These are phyloP conservation scores for Lepidium sativum DNA, from an alignment of 345 rosid species.

Conservation along the genomic window DNA sequence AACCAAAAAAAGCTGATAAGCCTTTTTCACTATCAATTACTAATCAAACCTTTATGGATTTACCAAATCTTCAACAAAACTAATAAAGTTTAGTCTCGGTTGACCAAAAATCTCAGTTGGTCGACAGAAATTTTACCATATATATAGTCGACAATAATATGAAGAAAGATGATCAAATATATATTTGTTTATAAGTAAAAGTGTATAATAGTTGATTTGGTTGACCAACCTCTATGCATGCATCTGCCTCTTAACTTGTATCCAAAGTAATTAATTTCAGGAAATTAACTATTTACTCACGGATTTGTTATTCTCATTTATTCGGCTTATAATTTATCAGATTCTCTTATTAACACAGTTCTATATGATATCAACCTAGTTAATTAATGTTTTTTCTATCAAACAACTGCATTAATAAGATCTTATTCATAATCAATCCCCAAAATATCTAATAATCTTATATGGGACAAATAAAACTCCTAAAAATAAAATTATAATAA, in stretches of 20 bases:
- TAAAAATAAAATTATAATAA: no score
- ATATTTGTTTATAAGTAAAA: not conserved
- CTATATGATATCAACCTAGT: no score
- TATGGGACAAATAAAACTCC: no score
- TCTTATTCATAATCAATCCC: no score
- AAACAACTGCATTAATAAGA: no score
- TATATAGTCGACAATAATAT: not conserved
- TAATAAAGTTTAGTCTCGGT: not conserved
- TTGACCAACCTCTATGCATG: constrained; percentile 1
- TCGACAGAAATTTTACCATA: not conserved
- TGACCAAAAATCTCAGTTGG: not conserved
- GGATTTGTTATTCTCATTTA: not conserved
- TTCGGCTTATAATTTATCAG: no score
- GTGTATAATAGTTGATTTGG: not conserved
- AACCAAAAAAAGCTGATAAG: not conserved
- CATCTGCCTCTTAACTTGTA: not conserved
- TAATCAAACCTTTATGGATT: not conserved
- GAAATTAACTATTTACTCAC: not conserved
- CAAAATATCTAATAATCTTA: no score
- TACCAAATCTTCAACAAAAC: not conserved
- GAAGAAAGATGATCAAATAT: not conserved
- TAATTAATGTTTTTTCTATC: no score
- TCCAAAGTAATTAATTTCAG: not conserved
- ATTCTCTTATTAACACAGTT: no score
- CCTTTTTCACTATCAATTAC: not conserved